Base-by-base conservation (phyloP, 2,329 filamentous ascomycete species). In the Plenodomus tracheiphilus region DNA sequence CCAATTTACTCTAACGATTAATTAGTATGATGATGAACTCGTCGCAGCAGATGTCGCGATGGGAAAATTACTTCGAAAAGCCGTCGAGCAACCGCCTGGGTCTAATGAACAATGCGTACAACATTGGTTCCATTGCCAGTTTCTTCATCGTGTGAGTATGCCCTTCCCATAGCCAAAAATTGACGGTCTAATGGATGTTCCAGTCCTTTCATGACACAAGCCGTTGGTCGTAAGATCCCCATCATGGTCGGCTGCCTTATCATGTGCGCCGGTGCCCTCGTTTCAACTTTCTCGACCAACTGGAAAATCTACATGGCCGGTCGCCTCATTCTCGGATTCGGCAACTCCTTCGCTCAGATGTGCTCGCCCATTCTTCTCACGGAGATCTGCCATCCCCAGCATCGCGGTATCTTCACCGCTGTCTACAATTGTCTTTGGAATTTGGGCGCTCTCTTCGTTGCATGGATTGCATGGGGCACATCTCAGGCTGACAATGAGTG, bases 371-470 rank as follows among this genome's bases (percentile, higher is more conserved):
- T 87, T 47, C 77, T 87, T 4, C 77, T 87, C 7, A 83, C 82
- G 4, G 85, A 87, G 70, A 80, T 87, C 54, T 83, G 80, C 70
- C 85, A 87, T 62, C 84, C 85, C 15, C 85, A 87, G 62, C 85
- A 88, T 65, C 82, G 85, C 60, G 84, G 79, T 16, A 80, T 79
- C 11, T 77, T 87, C 44, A 87, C 84, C 0, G 78, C 84, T 20
- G 78, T 87, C 48, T 87, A 87, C 72, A 87, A 87, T 69, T 86
- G 82, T 61, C 70, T 87, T 41, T 88, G 84, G 84, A 86, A 86
- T 64, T 64, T 84, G 49, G 83, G 82, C 35, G 73, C 74, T 38
- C 64, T 78, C 22, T 58, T 85, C 43, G 82, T 85, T n/a, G 81
- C 82, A 8, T 82, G 80, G 72, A 77, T 86, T 81, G 79, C 79